A percentile compares a stretch with the other conserved stretches of the same genome.
phyloP scores from a whole-genome alignment of 108 stramenopile genomes.

The Skeletonema tropicum region DNA sequence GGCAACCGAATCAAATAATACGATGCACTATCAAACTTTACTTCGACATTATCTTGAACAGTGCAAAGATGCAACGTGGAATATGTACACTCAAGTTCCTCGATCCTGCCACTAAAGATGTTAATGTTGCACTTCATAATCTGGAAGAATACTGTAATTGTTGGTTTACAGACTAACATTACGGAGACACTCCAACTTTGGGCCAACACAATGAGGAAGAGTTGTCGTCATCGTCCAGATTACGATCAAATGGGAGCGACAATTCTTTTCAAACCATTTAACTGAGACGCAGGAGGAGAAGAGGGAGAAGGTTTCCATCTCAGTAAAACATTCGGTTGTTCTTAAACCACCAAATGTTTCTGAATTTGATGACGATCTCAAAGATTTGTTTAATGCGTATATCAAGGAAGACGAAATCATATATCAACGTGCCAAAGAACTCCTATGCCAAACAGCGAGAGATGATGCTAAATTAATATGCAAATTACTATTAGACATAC shows the following conservation, averaged over 20 bases:
- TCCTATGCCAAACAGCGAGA: not conserved
- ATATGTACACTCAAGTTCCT: slow-evolving; percentile 22
- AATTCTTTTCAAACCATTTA: not conserved
- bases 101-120: slow-evolving; percentile 19
- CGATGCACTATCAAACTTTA: slow-evolving; percentile 16
- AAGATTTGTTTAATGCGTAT: not conserved
- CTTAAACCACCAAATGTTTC: not conserved
- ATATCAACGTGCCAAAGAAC: slow-evolving; percentile 4
- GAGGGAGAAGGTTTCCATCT: not conserved
- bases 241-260: not conserved
- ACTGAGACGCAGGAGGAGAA: not conserved
- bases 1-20: slow-evolving; percentile 4
- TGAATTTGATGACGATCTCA: not conserved
- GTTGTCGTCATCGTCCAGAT: slow-evolving; percentile 4
- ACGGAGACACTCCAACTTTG: slow-evolving; percentile 19
- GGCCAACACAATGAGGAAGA: slow-evolving; percentile 13
- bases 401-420: not conserved
- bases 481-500: not conserved
- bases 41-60: slow-evolving; percentile 11
- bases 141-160: slow-evolving; percentile 32
- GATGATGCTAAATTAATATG: not conserved
- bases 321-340: not conserved
- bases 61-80: slow-evolving; percentile 13
- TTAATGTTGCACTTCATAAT: slow-evolving; percentile 16
- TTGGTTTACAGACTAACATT: slow-evolving; percentile 20